phyloP scores from a whole-genome alignment of 2,329 filamentous ascomycete species.

The Nemania diffusa region DNA sequence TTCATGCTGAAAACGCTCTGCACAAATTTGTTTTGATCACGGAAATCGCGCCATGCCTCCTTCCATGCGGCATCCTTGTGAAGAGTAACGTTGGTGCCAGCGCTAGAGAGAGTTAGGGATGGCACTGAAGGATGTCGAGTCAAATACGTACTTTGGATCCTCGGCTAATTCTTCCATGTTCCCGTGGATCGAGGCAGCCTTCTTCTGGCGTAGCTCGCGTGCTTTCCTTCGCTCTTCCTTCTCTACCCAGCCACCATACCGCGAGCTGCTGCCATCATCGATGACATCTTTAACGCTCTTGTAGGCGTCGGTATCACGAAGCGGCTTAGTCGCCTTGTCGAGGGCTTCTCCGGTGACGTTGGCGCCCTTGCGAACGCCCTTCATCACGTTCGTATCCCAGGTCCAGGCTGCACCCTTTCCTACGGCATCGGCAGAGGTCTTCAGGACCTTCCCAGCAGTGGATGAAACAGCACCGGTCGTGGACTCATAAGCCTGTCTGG shows the following conservation, averaged over 20 bases:
- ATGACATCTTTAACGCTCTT: slow-evolving; percentile 96
- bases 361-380: slow-evolving; percentile 87
- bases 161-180: slow-evolving; percentile 75
- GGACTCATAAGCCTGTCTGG: slow-evolving; percentile 85
- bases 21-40: slow-evolving; percentile 87
- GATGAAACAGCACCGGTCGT: slow-evolving; percentile 85
- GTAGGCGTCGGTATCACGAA: slow-evolving; percentile 93
- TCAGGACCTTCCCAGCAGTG: slow-evolving; percentile 81
- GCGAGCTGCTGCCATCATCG: slow-evolving; percentile 94
- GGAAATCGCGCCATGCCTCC: slow-evolving; percentile 97
- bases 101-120: slow-evolving; percentile 65
- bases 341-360: slow-evolving; percentile 86
- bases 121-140: slow-evolving; percentile 23
- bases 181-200: slow-evolving; percentile 61
- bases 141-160: slow-evolving; percentile 80
- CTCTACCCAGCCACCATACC: slow-evolving; percentile 96
- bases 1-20: slow-evolving; percentile 90
- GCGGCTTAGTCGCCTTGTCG: slow-evolving; percentile 93
- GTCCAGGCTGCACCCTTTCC: slow-evolving; percentile 95
- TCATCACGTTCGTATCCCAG: slow-evolving; percentile 94
- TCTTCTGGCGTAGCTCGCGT: slow-evolving; percentile 77
- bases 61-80: slow-evolving; percentile 99
- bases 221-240: slow-evolving; percentile 90
- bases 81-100: slow-evolving; percentile 91
- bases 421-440: slow-evolving; percentile 85